Percentiles rank a stretch among this genome's conserved stretches.
phyloP scores from a whole-genome alignment of 768 basidiomycete species.

The Lentinula guzmanii region DNA sequence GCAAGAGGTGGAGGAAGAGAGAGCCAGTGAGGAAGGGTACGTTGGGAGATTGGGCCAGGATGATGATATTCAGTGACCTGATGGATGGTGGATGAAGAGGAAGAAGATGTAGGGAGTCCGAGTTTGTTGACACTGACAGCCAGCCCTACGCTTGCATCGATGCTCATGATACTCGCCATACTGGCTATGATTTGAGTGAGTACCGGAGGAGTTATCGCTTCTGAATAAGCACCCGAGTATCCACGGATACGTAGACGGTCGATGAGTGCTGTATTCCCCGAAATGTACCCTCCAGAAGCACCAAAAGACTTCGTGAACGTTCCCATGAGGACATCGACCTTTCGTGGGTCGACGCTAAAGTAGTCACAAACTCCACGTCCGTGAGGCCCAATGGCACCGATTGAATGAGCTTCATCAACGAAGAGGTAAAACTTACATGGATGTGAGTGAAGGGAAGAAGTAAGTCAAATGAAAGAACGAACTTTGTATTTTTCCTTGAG shows the following conservation, averaged over 20 bases:
- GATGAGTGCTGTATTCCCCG: slow-evolving; percentile 76
- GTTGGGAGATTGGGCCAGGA: slow-evolving; percentile 65
- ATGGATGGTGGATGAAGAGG: slow-evolving; percentile 11
- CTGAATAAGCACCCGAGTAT: slow-evolving; percentile 81
- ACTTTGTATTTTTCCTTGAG: slow-evolving; percentile 97
- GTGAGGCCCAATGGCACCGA: slow-evolving; percentile 90
- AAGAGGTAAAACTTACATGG: slow-evolving; percentile 82
- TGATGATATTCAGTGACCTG: slow-evolving; percentile 32
- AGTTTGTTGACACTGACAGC: not conserved
- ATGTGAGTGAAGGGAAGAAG: not conserved
- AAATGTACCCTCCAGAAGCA: slow-evolving; percentile 91
- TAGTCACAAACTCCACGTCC: slow-evolving; percentile 96
- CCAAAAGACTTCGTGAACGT: slow-evolving; percentile 97
- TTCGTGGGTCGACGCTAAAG: slow-evolving; percentile 75
- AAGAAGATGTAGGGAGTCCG: slow-evolving; percentile 13
- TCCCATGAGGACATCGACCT: slow-evolving; percentile 94
- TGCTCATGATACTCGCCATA: slow-evolving; percentile 97
- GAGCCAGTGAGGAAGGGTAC: slow-evolving; percentile 73
- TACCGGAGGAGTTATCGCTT: slow-evolving; percentile 87
- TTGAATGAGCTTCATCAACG: slow-evolving; percentile 95
- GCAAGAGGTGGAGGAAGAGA: slow-evolving; percentile 63
- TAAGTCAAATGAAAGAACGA: slow-evolving; percentile 10
- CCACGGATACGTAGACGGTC: slow-evolving; percentile 77
- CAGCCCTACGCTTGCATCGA: slow-evolving; percentile 24
- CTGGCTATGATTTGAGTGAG: slow-evolving; percentile 86